Base-by-base conservation (phyloP, 768 basidiomycete species). In the Russula abietina region DNA sequence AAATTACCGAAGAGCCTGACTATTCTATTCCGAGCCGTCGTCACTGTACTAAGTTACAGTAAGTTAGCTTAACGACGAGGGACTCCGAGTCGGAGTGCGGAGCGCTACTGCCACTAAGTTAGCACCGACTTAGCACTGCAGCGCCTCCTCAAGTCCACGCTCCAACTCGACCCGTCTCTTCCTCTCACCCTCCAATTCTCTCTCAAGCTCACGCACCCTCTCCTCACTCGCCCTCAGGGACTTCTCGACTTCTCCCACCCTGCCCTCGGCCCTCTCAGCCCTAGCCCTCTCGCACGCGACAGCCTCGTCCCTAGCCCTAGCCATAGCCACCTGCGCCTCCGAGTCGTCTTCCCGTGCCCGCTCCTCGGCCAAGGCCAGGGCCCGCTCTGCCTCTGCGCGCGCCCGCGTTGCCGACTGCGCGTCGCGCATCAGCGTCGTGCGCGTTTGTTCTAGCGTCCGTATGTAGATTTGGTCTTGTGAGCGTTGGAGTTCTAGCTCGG, bases 381-480 rank as follows among this genome's bases (percentile, higher is more conserved):
- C 24, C 4, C 56, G 33, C 7, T 55, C 60, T 12, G 46, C 57
- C 17, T 33, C 30, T 0, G 46, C 62, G 2, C 46, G 57, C 28
- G 22, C 52, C 0, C 57, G 38, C 8, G 45, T 46, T 0, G 52
- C 46, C 2, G 51, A 22, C 46, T 64, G 62, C 4, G 52, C 36
- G 26, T 59, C 62, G 2, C 53, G 57, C 46, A 33, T 26, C 1
- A 64, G 48, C 30, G 52, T 33, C 11, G 46, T n/a, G 17, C 57
- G 62, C 8, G 57, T 17, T 4, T 59, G 57, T 3, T 64, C 62
- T 1, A 64, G 46, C 12, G 58, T 48, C 17, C 53, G 57, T 46
- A 64, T 64, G 57, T 64, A 64, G 4, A 58, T 38, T 1, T 39
- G 32, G 33, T 64, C 62, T 49, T 55, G 62, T 0, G 62, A 39